These are phyloP conservation scores for Chlamydomonas reinhardtii DNA, from an alignment of 163 green algal species.

Conservation along the genomic window DNA sequence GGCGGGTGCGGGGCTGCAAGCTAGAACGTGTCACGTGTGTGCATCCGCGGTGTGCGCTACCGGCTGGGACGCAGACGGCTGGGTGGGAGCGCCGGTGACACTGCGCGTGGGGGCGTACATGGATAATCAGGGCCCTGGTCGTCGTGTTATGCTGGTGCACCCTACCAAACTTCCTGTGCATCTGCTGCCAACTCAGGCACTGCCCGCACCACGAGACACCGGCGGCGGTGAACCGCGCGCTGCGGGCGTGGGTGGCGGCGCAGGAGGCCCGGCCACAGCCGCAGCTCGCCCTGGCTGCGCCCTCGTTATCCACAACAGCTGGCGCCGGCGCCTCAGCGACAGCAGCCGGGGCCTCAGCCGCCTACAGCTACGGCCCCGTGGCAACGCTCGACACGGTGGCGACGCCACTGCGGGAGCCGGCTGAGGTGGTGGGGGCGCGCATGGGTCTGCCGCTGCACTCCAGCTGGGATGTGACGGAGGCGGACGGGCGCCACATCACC, in stretches of 20 bases:
- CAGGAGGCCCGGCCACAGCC: neutral
- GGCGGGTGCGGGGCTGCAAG: no score
- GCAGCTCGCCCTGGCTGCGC: neutral
- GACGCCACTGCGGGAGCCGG: no score
- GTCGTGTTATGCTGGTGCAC: neutral
- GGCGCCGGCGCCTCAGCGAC: no score
- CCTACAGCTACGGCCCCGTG: neutral
- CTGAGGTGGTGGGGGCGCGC: no score
- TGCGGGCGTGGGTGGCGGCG: slow-evolving; percentile 40
- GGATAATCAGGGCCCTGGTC: no score
- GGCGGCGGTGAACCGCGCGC: slow-evolving; percentile 61
- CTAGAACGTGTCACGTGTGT: no score
- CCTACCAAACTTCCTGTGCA: no score
- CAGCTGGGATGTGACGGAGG: slow-evolving; percentile 33
- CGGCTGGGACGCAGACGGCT: no score
- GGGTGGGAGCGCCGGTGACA: no score
- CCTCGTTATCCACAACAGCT: no score
- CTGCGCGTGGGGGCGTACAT: no score
- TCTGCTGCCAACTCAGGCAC: slow-evolving; percentile 40
- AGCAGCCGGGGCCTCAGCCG: neutral
- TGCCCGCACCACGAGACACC: slow-evolving; percentile 75
- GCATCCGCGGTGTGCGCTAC: no score
- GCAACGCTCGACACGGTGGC: neutral
- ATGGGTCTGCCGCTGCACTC: neutral
- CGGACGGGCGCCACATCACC: slow-evolving; percentile 17